Evolutionary conservation across 139 green algal species (phyloP).

Genomic region (Nannochloris sp.): DNA sequence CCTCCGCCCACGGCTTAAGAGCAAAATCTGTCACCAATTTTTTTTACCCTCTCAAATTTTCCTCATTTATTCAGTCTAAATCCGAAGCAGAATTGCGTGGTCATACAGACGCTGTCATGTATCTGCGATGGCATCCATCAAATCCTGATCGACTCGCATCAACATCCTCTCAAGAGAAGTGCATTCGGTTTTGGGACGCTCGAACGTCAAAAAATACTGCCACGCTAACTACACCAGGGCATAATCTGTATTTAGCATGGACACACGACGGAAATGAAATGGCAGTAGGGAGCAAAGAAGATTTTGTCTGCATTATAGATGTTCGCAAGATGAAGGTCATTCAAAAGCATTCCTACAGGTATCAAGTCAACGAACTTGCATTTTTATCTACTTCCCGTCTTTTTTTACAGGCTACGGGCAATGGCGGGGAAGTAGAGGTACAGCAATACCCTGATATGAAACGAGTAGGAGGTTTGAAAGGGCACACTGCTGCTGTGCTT

Average conservation of each 20-base stretch:
- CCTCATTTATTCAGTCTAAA: slow-evolving; percentile 7
- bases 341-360: slow-evolving; percentile 17
- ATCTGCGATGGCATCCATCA: slow-evolving; percentile 25
- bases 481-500: slow-evolving; percentile 16
- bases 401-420: slow-evolving; percentile 14
- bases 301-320: slow-evolving; percentile 24
- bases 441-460: slow-evolving; percentile 16
- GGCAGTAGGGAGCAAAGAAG: slow-evolving; percentile 17
- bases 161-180: slow-evolving; percentile 10
- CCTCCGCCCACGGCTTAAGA: background rate
- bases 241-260: slow-evolving; percentile 30
- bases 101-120: slow-evolving; percentile 20
- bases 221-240: slow-evolving; percentile 12
- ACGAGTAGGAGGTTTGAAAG: background rate
- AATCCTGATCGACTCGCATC: slow-evolving; percentile 21
- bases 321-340: slow-evolving; percentile 22
- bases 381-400: background rate
- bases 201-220: slow-evolving; percentile 17
- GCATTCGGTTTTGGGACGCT: slow-evolving; percentile 29
- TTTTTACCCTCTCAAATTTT: background rate
- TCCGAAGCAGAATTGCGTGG: slow-evolving; percentile 17
- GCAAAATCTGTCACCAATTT: background rate
- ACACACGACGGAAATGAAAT: slow-evolving; percentile 19
- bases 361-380: slow-evolving; percentile 22
- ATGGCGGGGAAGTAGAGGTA: slow-evolving; percentile 13